Evolutionary conservation across 805 yeast species (phyloP), one percentile per base, ranked within the genome.

Genomic region (Kuraishia floccosa): DNA sequence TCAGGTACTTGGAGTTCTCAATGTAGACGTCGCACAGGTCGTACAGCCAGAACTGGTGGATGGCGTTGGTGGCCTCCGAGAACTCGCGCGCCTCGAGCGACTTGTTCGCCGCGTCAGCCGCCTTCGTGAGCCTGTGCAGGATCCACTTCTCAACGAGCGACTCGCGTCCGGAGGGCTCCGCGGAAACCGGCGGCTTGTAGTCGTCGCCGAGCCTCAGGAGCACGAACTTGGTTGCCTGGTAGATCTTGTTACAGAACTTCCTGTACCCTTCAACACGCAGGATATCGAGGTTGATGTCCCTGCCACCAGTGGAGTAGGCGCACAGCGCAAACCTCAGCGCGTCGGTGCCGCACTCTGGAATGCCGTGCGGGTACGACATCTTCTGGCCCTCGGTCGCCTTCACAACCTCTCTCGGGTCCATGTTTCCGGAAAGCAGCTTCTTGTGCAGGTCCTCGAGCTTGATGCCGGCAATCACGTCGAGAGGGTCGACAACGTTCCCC

Each of bases 301-400:
- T 78, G 47, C 96, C 97, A 63, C 98, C 98, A 30, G 97, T 89
- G 32, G 95, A 81, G 68, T 89, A 91, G 32, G 96, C 96, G 72
- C 97, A 91, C 42, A 89, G 72, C 24, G 98, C 97, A 54, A 91
- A 91, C 65, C 98, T 78, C 63, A 91, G 65, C 27, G 98, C 98
- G 60, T 91, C 98, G 30, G 97, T 87, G 66, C 98, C 98, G 72
- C 98, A 91, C 65, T 91, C 95, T 35, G 97, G 96, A 44, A 89
- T 87, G 65, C 98, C 98, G 45, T 77, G 76, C 42, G 98, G 98
- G 68, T 86, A 89, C 9, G 94, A 77, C 49, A 73, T 66, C 46
- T 68, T 74, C 63, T 91, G 97, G 39, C 97, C 97, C 27, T 68
- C 73, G 46, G 72, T 75, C 17, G 97, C 96, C 57, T 72, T 83